phyloP scores from a whole-genome alignment of 2,329 filamentous ascomycete species.

The Ceratocystiopsis brevicomis region DNA sequence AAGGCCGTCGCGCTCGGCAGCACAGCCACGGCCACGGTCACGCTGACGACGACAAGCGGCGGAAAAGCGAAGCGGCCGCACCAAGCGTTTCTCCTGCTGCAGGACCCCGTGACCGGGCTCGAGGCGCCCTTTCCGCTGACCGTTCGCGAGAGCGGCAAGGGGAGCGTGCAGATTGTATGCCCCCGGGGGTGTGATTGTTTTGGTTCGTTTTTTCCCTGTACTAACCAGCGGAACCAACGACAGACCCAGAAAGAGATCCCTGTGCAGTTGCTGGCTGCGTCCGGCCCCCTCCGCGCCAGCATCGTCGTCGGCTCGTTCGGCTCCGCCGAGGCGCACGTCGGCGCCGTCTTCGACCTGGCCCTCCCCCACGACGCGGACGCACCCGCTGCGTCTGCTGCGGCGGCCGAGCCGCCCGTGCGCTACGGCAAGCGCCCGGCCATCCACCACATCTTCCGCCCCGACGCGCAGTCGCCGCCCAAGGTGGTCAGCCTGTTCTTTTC shows the following conservation, averaged over 20 bases:
- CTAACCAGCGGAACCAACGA: too few species aligned
- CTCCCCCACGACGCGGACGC: slow-evolving; percentile 44
- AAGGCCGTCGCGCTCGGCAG: slow-evolving; percentile 45
- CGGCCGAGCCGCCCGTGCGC: slow-evolving; percentile 49
- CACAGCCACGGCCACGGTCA: slow-evolving; percentile 60
- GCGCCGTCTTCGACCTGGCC: slow-evolving; percentile 53
- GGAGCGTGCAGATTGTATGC: slow-evolving; percentile 46
- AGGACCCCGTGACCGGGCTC: slow-evolving; percentile 54
- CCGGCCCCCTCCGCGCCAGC: slow-evolving; percentile 54
- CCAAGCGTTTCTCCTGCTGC: slow-evolving; percentile 77
- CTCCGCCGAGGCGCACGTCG: slow-evolving; percentile 45
- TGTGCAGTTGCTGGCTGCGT: slow-evolving; percentile 52
- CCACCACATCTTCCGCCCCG: slow-evolving; percentile 70
- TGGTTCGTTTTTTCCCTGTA: too few species aligned
- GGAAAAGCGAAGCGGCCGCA: slow-evolving; percentile 69
- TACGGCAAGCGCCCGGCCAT: slow-evolving; percentile 77
- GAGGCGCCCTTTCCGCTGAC: slow-evolving; percentile 74
- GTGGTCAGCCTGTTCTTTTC: slow-evolving; percentile 64
- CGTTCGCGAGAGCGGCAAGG: slow-evolving; percentile 78
- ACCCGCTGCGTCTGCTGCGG: slow-evolving; percentile 31
- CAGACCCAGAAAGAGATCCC: slow-evolving; percentile 73
- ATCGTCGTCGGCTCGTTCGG: slow-evolving; percentile 80
- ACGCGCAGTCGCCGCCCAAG: slow-evolving; percentile 63
- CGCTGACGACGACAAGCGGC: slow-evolving; percentile 63
- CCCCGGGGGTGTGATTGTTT: too few species aligned